Evolutionary conservation across 257 asterid genomes (phyloP).

Genomic region (Solanum habrochaites): DNA sequence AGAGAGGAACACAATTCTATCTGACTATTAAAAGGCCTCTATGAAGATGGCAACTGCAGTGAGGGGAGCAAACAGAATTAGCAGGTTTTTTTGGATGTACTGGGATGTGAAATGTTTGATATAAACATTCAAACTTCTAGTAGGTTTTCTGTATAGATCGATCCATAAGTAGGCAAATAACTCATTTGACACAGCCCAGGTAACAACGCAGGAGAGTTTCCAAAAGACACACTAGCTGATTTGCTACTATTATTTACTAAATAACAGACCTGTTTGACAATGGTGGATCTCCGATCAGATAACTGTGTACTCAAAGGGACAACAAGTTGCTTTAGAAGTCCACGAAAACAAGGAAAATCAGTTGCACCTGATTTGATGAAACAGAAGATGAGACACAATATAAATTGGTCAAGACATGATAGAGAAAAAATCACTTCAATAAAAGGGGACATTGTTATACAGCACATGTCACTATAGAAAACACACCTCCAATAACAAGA

Average conservation of each 20-base stretch:
- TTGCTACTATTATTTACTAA: background rate
- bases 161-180: background rate
- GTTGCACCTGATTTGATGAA: constrained; percentile 56
- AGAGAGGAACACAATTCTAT: background rate
- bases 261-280: constrained; percentile 79
- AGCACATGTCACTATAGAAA: constrained; percentile 2
- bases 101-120: background rate
- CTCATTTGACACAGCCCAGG: background rate
- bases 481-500: constrained; percentile 89
- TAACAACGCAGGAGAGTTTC: background rate
- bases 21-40: background rate
- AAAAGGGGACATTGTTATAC: background rate
- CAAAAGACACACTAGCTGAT: background rate
- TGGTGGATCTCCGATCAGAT: constrained; percentile 96
- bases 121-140: background rate
- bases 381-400: background rate
- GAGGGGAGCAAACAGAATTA: background rate
- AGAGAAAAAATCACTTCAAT: background rate
- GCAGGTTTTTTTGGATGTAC: background rate
- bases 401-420: background rate
- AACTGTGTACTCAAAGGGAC: constrained; percentile 84
- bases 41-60: background rate
- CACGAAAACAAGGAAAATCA: constrained; percentile 87
- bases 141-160: background rate
- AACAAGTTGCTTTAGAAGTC: constrained; percentile 86